Evolutionary conservation across 2,329 filamentous ascomycete genomes (phyloP), one percentile per base, ranked within the genome.

Genomic region (Botrytis cinerea): DNA sequence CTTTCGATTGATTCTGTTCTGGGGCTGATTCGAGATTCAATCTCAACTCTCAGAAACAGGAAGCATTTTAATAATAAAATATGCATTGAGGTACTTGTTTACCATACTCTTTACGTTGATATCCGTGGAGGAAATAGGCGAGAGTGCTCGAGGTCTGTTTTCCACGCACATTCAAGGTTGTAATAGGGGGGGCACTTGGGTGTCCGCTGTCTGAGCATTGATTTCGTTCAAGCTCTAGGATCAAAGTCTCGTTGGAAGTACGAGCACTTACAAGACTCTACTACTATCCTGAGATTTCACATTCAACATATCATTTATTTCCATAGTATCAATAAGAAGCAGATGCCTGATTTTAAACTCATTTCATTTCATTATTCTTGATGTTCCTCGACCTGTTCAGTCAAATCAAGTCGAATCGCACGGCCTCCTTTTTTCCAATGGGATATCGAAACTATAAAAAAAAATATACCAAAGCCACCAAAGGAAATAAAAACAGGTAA

Each of bases 351-450:
- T 28, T 8, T 32, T 32, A 32, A 57, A 18, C 14, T 57, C 40
- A 20, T 63, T 60, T 59, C 57, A 35, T 59, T 40, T 62, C 60
- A 62, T 62, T 62, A 62, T 62, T 22, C 22, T 62, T 54, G 48
- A 54, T 4, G 48, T 6, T n/a, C 2, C 48, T 54, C 2, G 48
- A 54, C 48, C 25, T 54, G 12, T 54, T 54, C 7, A 8, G 51
- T 57, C 51, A 18, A 18, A 57, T 54, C 51, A 5, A 22, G 25
- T 9, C 22, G 12, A 62, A 40, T 32, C 25, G 16, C 14, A 28
- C n/a, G 9, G 35, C 8, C 10, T 51, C 25, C 46, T 28, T 54
- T 32, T 25, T 40, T 51, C 46, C 46, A 28, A n/a, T 25, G 45
- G 64, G 64, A 67, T 67, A 67, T 67, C 64, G 38, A 38, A 67